Evolutionary conservation across 768 basidiomycete genomes (phyloP).

Genomic region (Hericium coralloides): DNA sequence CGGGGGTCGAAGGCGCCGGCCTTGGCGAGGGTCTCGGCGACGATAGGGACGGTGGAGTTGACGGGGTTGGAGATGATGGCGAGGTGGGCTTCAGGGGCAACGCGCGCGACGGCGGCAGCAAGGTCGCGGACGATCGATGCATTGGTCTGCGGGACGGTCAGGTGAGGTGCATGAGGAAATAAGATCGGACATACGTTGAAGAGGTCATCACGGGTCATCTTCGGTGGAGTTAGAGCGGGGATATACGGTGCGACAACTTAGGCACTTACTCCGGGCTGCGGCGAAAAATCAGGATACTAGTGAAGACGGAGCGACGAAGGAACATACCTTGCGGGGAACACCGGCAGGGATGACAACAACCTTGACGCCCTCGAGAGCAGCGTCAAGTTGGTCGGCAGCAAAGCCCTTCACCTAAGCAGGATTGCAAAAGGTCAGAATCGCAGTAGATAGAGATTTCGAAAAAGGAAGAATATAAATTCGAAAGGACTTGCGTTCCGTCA

Average conservation of each 20-base stretch:
- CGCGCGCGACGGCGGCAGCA: conserved; percentile 77
- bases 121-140: conserved; percentile 97
- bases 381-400: conserved; percentile 79
- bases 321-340: conserved; percentile 89
- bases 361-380: conserved; percentile 82
- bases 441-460: no score
- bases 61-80: conserved; percentile 99
- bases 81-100: conserved; percentile 85
- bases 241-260: conserved; percentile 2
- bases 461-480: no score
- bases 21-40: conserved; percentile 84
- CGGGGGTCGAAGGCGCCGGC: conserved; percentile 87
- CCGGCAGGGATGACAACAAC: conserved; percentile 98
- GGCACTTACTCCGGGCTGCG: conserved; percentile 72
- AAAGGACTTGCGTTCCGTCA: no score
- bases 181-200: conserved; percentile 63
- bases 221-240: conserved; percentile 19
- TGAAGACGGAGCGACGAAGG: background rate
- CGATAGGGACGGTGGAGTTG: conserved; percentile 96
- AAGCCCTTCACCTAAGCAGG: conserved; percentile 60
- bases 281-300: conserved; percentile 22
- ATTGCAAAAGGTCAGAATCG: no score
- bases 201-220: conserved; percentile 97
- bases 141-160: conserved; percentile 57
- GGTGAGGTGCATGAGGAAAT: background rate